These are phyloP conservation scores for Celoporthe dispersa DNA, from an alignment of 2,329 filamentous ascomycete genomes.

Conservation along the genomic window DNA sequence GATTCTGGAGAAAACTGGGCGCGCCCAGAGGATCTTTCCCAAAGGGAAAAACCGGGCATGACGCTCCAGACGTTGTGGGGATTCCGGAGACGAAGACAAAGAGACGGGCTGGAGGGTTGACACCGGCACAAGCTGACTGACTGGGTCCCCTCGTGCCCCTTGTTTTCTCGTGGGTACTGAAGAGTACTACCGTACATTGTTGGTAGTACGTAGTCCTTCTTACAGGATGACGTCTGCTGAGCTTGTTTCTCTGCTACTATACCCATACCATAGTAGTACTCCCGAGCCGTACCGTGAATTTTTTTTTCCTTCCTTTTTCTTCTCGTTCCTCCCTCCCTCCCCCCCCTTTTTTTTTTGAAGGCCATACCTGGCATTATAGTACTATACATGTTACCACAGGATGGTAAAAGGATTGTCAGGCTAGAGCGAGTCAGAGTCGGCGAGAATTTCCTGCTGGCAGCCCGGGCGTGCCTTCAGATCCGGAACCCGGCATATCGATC, in stretches of 20 bases:
- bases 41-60: conserved; percentile 3
- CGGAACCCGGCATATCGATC: conserved; percentile 1
- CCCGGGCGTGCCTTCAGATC: neutral
- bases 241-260: neutral
- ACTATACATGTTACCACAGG: neutral
- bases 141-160: neutral
- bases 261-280: neutral
- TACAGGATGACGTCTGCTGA: neutral
- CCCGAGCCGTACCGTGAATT: neutral
- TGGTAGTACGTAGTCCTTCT: neutral
- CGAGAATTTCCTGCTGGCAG: neutral
- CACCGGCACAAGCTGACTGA: neutral
- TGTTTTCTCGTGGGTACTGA: neutral
- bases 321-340: neutral
- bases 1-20: conserved; percentile 19
- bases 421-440: conserved; percentile 2
- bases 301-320: neutral
- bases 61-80: conserved; percentile 10
- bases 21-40: neutral
- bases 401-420: neutral
- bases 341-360: neutral
- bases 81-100: conserved; percentile 8
- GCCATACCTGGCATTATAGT: neutral
- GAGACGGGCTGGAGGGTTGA: neutral
- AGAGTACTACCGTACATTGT: neutral